These are phyloP conservation scores for Zygoascus sp. DNA, from an alignment of 1,139 yeast species.

Conservation along the genomic window DNA sequence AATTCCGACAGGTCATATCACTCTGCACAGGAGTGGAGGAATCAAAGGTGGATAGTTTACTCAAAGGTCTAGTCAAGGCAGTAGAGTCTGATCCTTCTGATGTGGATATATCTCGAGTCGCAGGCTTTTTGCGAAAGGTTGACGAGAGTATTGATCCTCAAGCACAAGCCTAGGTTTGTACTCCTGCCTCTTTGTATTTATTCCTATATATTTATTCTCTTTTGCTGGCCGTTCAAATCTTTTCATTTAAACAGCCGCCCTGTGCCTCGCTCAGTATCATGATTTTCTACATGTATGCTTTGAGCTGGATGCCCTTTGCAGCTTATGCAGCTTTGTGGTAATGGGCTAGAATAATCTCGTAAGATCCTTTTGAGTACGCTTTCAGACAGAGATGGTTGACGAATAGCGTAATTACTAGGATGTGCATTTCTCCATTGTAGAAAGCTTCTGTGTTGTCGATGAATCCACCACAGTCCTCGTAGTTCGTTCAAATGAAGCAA, in stretches of 20 bases:
- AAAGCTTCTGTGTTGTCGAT: neutral
- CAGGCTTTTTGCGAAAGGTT: constrained; percentile 44
- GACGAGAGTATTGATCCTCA: constrained; percentile 24
- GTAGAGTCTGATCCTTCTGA: constrained; percentile 80
- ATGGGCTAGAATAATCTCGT: constrained; percentile 19
- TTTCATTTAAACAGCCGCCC: constrained; percentile 22
- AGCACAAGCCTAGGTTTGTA: constrained; percentile 9
- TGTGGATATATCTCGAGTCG: constrained; percentile 52
- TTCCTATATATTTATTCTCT: constrained; percentile 6
- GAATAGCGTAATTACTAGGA: constrained; percentile 23
- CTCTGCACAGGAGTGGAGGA: constrained; percentile 84
- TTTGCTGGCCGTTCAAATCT: too few species aligned
- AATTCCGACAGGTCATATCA: constrained; percentile 84
- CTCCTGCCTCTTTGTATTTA: constrained; percentile 6
- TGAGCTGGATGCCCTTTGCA: constrained; percentile 26
- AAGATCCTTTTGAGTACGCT: constrained; percentile 24
- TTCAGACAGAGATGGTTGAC: constrained; percentile 16
- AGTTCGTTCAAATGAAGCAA: too few species aligned
- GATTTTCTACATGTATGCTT: constrained; percentile 15
- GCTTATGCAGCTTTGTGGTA: constrained; percentile 9
- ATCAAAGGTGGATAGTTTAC: constrained; percentile 70
- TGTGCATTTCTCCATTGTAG: constrained; percentile 11
- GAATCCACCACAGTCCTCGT: neutral
- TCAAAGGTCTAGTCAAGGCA: constrained; percentile 83
- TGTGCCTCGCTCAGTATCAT: constrained; percentile 33